Conservation (phyloP, 2,329 filamentous ascomycete genomes). For the Ophiostoma angusticollis region DNA sequence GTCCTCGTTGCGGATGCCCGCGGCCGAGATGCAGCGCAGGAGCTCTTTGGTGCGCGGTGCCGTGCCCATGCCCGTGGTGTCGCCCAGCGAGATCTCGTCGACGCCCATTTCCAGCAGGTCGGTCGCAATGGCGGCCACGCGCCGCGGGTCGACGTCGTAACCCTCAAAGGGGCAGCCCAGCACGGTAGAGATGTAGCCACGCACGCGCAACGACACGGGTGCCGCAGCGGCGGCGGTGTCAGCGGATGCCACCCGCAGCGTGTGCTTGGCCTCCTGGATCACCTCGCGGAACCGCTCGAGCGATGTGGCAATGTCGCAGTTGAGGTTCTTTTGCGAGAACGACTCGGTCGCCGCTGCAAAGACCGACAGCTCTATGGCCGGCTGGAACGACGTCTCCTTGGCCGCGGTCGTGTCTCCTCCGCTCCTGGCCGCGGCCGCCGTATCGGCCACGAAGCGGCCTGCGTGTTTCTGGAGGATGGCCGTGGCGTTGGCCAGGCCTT, state of each 20-base stretch:
- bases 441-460: conserved; percentile 37
- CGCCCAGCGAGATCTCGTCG: conserved; percentile 79
- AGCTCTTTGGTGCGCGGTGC: conserved; percentile 55
- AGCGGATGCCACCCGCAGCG: conserved; percentile 26
- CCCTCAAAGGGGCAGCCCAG: conserved; percentile 69
- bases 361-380: conserved; percentile 22
- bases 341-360: conserved; percentile 73
- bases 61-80: conserved; percentile 85
- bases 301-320: conserved; percentile 64
- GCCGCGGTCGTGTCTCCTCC: conserved; percentile 10
- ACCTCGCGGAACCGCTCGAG: conserved; percentile 58
- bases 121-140: conserved; percentile 52
- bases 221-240: background rate
- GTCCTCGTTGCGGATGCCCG: conserved; percentile 55
- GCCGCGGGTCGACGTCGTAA: conserved; percentile 47
- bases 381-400: conserved; percentile 20
- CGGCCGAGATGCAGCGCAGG: conserved; percentile 49
- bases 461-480: conserved; percentile 39
- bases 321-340: conserved; percentile 72
- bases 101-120: conserved; percentile 73
- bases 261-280: conserved; percentile 54
- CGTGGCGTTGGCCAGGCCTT: conserved; percentile 54
- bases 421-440: conserved; percentile 24
- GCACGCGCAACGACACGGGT: conserved; percentile 45
- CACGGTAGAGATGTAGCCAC: conserved; percentile 71